phyloP scores from a whole-genome alignment of 306 rosid genomes.

The Malus orientalis region DNA sequence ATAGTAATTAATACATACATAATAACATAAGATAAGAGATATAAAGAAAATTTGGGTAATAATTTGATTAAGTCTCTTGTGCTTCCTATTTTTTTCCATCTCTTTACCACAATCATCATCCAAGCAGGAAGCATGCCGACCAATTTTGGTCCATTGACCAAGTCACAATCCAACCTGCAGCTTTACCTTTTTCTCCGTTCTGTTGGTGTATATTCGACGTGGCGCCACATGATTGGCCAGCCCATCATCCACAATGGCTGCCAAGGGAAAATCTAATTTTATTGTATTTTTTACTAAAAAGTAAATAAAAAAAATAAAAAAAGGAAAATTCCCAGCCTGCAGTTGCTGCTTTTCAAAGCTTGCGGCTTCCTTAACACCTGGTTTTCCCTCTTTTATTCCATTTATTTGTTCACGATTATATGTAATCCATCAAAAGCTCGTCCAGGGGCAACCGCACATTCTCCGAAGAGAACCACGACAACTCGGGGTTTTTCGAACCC shows the following conservation, averaged over 20 bases:
- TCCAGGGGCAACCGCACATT: conserved; percentile 30
- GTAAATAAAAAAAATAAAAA: neutral
- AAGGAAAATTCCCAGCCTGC: neutral
- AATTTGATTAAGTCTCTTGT: too few species aligned
- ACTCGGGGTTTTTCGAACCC: conserved; percentile 2
- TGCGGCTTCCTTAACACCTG: conserved; percentile 5
- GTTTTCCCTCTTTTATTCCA: neutral
- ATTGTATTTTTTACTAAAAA: neutral
- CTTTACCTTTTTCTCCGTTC: neutral
- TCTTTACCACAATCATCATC: neutral
- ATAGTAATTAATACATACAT: too few species aligned
- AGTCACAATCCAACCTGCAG: conserved; percentile 16
- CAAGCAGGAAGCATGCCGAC: neutral
- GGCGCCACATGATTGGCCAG: neutral
- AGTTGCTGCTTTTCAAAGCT: neutral
- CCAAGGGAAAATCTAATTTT: neutral
- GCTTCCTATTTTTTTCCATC: neutral
- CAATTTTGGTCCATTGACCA: conserved; percentile 19
- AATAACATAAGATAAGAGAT: too few species aligned
- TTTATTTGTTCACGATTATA: neutral
- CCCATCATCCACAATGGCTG: neutral
- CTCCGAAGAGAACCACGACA: conserved; percentile 27
- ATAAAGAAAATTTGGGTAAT: too few species aligned
- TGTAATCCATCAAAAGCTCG: conserved; percentile 30
- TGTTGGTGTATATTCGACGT: neutral